Base-by-base conservation (phyloP, 2,329 filamentous ascomycete genomes). In the Arthrobotrys pseudoclavata region DNA sequence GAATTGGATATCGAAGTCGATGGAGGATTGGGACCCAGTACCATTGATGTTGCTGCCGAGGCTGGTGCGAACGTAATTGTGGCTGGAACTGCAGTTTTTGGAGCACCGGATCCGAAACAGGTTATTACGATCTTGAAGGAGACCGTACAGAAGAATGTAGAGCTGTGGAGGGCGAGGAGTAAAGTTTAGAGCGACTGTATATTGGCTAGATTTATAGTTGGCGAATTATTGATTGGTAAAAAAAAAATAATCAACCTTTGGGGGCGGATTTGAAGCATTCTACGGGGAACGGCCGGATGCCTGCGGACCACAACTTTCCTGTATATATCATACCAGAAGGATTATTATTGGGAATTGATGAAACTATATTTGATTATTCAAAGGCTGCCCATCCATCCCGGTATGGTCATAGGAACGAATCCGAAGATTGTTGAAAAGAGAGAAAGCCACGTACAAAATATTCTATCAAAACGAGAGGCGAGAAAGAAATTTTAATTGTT, bases 41-140 rank as follows among this genome's bases (percentile, higher is more conserved):
- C 96, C 0, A 96, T 99, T 81, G 94, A 96, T 82, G 92, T 95
- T 83, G 96, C 96, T 6, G 96, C 96, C 0, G 93, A 97, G 77
- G 96, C 96, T 0, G 96, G 96, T 37, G 96, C 96, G 69, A 99
- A 99, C 82, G 96, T 99, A 71, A 99, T 99, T 82, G 96, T 99
- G 63, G 95, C 96, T 10, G 96, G 96, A 31, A 97, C 93, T 82
- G 96, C 96, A 47, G 94, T 99, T 6, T 99, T 98, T 84, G 94
- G 94, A 40, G 95, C 96, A 18, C 88, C 93, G 82, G 92, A 97
- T 82, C 96, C 96, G 0, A 88, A 88, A 4, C 91, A 96, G 80
- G 94, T 97, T 24, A 97, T 99, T 83, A 85, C 87, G n/a, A 86
- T 92, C 84, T 85, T 99, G 82, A 88, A 94, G 80, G 89, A 91